Conservation (phyloP, 2,329 filamentous ascomycete species). For the Nothopassalora personata region DNA sequence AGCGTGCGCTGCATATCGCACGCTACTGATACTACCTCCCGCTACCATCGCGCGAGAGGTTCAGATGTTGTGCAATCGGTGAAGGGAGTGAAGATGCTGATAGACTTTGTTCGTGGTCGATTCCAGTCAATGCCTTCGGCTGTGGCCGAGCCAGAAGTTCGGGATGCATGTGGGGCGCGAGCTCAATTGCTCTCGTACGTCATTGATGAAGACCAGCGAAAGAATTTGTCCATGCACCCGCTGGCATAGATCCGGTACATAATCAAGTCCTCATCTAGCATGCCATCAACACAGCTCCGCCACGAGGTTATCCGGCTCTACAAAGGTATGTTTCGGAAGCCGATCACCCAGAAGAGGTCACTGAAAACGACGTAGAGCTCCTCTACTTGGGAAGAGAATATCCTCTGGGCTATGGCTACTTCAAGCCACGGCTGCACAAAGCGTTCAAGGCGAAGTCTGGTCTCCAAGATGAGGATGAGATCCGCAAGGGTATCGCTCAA, state of each 20-base stretch:
- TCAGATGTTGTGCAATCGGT: neutral
- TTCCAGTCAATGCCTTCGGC: neutral
- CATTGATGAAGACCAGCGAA: neutral
- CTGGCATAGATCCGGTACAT: too few species aligned
- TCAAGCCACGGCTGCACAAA: slow-evolving; percentile 71
- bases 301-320: slow-evolving; percentile 79
- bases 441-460: slow-evolving; percentile 74
- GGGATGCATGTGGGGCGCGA: neutral
- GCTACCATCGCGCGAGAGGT: too few species aligned
- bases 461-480: slow-evolving; percentile 67
- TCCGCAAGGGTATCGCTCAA: slow-evolving; percentile 66
- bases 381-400: slow-evolving; percentile 81
- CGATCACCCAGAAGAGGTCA: neutral
- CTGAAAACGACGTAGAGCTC: slow-evolving; percentile 55
- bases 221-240: neutral
- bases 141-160: neutral
- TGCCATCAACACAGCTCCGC: slow-evolving; percentile 49
- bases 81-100: neutral
- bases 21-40: too few species aligned
- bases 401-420: slow-evolving; percentile 77
- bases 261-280: neutral
- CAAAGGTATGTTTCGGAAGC: slow-evolving; percentile 58
- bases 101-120: neutral
- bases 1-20: too few species aligned
- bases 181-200: neutral